Conservation (phyloP, 495 filamentous ascomycete species). For the Tuber umbilicatum region DNA sequence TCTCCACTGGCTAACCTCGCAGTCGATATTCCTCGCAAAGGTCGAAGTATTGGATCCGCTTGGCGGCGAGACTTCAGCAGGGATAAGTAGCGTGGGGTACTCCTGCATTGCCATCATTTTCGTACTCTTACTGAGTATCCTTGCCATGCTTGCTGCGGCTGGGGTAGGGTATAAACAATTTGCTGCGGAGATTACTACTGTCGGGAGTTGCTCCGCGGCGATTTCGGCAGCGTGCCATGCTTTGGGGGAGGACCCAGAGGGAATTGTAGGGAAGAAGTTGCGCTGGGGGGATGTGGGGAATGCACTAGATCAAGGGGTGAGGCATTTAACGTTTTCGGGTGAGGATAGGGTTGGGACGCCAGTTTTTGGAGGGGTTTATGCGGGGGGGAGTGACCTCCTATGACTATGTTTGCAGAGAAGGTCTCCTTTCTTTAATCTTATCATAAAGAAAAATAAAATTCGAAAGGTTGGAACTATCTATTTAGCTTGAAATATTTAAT, state of each 20-base stretch:
- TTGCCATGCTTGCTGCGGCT: not conserved
- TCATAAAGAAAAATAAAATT: not conserved
- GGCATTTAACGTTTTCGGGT: no score
- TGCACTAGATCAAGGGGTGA: no score
- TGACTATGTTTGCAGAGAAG: not conserved
- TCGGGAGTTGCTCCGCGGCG: not conserved
- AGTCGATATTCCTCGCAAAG: constrained; percentile 44
- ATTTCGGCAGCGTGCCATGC: no score
- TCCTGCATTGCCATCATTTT: constrained; percentile 19
- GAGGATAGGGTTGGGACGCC: not conserved
- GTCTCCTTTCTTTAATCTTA: not conserved
- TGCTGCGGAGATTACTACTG: not conserved
- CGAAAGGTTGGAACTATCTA: not conserved
- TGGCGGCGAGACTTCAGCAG: not conserved
- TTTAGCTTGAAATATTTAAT: not conserved
- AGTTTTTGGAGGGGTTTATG: not conserved
- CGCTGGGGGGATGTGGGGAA: no score
- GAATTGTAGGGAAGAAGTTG: no score
- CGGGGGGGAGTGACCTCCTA: not conserved
- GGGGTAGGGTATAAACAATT: not conserved
- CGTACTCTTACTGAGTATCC: not conserved
- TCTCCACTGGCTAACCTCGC: constrained; percentile 47
- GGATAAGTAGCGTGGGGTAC: constrained; percentile 6
- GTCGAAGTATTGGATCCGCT: constrained; percentile 23
- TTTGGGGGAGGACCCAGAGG: not conserved